Conservation (phyloP, 345 rosid species). For the Eucalyptus brandiana region DNA sequence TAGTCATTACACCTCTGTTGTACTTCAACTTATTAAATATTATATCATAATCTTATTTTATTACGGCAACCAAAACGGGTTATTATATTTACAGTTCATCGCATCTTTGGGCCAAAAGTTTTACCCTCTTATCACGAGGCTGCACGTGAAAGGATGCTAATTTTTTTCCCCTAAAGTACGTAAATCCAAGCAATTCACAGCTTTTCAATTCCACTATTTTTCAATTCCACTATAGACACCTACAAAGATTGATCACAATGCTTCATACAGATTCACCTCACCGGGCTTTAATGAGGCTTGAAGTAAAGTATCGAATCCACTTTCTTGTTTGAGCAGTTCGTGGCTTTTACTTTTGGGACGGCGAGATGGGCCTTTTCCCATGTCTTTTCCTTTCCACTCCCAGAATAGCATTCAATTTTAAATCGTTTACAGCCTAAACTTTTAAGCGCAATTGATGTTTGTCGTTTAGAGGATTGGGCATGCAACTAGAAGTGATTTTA, state of each 20-base stretch:
- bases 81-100: neutral
- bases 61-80: neutral
- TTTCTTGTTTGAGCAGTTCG: neutral
- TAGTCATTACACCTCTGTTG: neutral
- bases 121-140: neutral
- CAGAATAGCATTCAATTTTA: neutral
- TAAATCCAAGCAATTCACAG: neutral
- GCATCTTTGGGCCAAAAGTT: neutral
- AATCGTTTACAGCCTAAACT: neutral
- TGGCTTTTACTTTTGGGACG: neutral
- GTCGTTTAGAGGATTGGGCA: neutral
- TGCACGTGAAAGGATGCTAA: neutral
- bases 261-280: neutral
- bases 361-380: neutral
- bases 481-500: neutral
- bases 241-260: neutral
- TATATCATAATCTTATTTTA: neutral
- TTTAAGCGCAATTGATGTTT: neutral
- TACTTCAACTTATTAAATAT: neutral
- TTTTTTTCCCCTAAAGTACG: neutral
- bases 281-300: neutral
- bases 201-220: neutral
- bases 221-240: neutral
- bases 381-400: neutral
- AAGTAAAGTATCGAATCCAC: neutral